phyloP scores from a whole-genome alignment of 495 filamentous ascomycete genomes.

The Pyrenula massariospora region DNA sequence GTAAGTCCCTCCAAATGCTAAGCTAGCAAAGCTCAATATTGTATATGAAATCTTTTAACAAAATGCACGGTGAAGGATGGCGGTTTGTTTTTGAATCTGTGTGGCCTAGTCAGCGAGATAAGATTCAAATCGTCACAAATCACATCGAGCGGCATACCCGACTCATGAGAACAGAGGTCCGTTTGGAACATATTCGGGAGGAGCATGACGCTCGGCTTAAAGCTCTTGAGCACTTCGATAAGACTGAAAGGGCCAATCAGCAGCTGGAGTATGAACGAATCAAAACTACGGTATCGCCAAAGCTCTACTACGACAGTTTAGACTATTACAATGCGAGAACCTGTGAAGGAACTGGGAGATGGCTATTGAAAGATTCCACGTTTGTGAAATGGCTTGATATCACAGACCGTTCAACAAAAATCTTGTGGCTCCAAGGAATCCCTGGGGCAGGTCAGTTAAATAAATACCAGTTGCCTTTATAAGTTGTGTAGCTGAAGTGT shows the following conservation, averaged over 20 bases:
- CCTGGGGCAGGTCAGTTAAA: conserved; percentile 18
- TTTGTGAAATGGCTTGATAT: conserved; percentile 10
- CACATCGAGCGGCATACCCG: not conserved
- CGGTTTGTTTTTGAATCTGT: not conserved
- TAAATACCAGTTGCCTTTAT: not conserved
- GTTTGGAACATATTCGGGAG: not conserved
- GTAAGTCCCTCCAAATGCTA: conserved; percentile 5
- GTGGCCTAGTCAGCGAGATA: not conserved
- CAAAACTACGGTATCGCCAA: conserved; percentile 5
- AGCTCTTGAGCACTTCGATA: conserved; percentile 4
- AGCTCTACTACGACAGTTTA: conserved; percentile 8
- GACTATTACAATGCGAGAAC: conserved; percentile 2
- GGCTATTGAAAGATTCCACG: conserved; percentile 10
- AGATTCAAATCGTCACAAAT: not conserved
- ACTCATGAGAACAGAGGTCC: conserved; percentile 1
- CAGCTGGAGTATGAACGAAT: conserved; percentile 8
- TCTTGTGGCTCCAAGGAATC: conserved; percentile 20
- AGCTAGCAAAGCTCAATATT: conserved; percentile 1
- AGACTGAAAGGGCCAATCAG: conserved; percentile 2
- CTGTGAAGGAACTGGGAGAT: conserved; percentile 9
- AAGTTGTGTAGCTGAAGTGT: not conserved
- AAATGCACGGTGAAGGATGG: not conserved
- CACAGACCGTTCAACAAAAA: not conserved
- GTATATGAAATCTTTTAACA: not conserved
- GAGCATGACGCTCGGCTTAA: not conserved